phyloP scores from a whole-genome alignment of 2,329 filamentous ascomycete genomes.

The Zymoseptoria crescenta region DNA sequence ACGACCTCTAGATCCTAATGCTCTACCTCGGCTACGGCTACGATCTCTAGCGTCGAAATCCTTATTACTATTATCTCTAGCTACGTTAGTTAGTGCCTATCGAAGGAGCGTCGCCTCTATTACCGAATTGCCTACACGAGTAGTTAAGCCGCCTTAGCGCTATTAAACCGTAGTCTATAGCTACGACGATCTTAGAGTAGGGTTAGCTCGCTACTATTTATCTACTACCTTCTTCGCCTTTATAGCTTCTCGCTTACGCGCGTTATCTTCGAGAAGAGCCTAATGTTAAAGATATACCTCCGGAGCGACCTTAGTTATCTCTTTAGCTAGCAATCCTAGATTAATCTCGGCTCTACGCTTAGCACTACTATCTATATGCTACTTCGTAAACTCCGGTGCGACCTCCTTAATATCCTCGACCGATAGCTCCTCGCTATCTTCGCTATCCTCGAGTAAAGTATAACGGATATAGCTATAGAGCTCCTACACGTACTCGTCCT shows the following conservation, averaged over 20 bases:
- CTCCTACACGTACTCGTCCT: not conserved
- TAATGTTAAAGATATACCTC: not conserved
- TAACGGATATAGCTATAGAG: not conserved
- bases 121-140: not conserved
- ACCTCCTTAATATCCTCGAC: not conserved
- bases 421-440: not conserved
- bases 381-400: not conserved
- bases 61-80: not conserved
- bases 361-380: not conserved
- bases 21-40: too few relatives aligned
- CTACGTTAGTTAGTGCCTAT: not conserved
- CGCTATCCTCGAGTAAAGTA: not conserved
- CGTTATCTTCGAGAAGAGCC: not conserved
- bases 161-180: not conserved
- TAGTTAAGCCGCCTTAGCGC: not conserved
- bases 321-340: not conserved
- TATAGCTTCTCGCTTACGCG: not conserved
- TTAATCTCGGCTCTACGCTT: not conserved
- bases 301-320: not conserved
- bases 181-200: not conserved
- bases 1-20: too few relatives aligned
- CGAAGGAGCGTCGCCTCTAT: not conserved
- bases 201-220: not conserved
- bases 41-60: not conserved
- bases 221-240: not conserved